phyloP scores from a whole-genome alignment of 495 filamentous ascomycete genomes.

The Gamarada debralockiae region DNA sequence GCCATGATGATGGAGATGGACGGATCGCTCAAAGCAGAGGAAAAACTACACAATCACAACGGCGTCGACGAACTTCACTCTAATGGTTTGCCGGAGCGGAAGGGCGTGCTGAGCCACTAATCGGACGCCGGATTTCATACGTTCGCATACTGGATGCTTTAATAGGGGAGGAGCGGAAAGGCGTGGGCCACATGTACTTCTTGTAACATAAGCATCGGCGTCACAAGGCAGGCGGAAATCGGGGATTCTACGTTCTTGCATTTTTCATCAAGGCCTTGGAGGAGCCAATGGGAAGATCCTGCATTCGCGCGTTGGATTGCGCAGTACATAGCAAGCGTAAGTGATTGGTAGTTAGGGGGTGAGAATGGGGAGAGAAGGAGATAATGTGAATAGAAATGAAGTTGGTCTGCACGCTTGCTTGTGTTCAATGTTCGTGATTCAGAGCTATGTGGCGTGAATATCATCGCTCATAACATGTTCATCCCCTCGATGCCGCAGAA shows the following conservation, averaged over 20 bases:
- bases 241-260: not conserved
- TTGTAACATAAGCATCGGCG: conserved; percentile 4
- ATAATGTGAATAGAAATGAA: too few relatives aligned
- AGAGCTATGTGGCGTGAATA: too few relatives aligned
- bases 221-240: not conserved
- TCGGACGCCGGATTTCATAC: not conserved
- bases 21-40: not conserved
- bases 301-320: not conserved
- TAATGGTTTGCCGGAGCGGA: not conserved
- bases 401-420: too few relatives aligned
- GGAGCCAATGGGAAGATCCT: not conserved
- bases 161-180: not conserved
- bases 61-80: not conserved
- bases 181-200: not conserved
- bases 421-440: too few relatives aligned
- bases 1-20: conserved; percentile 5
- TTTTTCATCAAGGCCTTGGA: not conserved
- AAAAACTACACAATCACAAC: not conserved
- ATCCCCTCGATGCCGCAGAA: too few relatives aligned
- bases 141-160: not conserved
- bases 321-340: not conserved
- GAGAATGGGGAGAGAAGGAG: too few relatives aligned
- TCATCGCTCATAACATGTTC: too few relatives aligned
- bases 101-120: not conserved
- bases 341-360: too few relatives aligned